phyloP scores from a whole-genome alignment of 148 eudicot genomes.

The Diospyros kaki region DNA sequence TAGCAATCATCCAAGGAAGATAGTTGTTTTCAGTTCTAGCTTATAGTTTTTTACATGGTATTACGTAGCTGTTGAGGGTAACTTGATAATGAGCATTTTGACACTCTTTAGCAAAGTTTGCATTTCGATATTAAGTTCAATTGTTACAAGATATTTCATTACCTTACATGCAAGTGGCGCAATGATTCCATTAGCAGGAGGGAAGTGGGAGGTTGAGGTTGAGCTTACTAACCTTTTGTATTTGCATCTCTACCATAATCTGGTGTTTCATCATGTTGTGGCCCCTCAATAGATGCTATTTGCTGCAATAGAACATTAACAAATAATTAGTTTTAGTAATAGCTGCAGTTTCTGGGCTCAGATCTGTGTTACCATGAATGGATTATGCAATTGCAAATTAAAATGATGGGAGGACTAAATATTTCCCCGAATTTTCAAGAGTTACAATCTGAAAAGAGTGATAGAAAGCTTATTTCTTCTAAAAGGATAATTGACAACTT shows the following conservation, averaged over 20 bases:
- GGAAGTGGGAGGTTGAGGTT: background rate
- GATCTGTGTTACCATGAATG: background rate
- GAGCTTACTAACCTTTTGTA: conserved; percentile 22
- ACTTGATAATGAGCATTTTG: no score
- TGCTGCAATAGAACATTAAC: conserved; percentile 16
- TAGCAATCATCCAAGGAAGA: no score
- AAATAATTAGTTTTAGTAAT: background rate
- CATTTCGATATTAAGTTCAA: no score
- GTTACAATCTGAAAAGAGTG: no score
- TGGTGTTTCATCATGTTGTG: conserved; percentile 17
- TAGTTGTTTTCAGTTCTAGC: no score
- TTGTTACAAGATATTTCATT: background rate
- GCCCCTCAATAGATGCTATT: conserved; percentile 13
- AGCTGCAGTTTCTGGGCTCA: background rate
- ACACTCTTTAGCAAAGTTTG: no score
- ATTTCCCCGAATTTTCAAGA: background rate
- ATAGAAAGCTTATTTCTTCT: no score
- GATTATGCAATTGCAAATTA: background rate
- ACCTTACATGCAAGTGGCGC: background rate
- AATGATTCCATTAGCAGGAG: background rate
- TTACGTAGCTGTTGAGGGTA: no score
- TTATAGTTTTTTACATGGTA: no score
- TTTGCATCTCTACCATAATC: conserved; percentile 13
- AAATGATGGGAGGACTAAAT: background rate
- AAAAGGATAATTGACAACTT: no score